phyloP scores from a whole-genome alignment of 139 green algal species.

The Chlorella sp. region DNA sequence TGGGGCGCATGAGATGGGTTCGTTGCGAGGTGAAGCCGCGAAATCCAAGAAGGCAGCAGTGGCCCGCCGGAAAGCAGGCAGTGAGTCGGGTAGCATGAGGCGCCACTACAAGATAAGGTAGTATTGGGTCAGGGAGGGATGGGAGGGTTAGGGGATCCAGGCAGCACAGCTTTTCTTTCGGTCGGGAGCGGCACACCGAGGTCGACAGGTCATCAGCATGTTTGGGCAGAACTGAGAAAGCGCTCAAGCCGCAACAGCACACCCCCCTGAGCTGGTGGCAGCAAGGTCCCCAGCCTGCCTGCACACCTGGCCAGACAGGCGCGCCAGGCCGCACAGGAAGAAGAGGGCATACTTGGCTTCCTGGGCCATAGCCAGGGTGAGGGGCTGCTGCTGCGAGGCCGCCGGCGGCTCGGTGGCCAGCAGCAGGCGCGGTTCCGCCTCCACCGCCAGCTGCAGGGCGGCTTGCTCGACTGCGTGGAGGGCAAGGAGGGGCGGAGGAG shows the following conservation, averaged over 20 bases:
- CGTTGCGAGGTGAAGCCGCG: neutral
- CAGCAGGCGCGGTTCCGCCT: conserved; percentile 41
- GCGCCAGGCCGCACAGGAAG: conserved; percentile 40
- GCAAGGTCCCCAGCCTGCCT: neutral
- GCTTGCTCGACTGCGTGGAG: conserved; percentile 23
- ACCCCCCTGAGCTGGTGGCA: no score
- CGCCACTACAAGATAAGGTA: conserved; percentile 22
- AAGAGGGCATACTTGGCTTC: conserved; percentile 42
- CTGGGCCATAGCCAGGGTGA: conserved; percentile 53
- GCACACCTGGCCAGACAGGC: conserved; percentile 23
- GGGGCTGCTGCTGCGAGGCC: conserved; percentile 36
- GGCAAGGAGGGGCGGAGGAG: neutral
- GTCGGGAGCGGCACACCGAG: no score
- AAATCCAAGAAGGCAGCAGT: conserved; percentile 50
- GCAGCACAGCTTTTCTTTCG: no score
- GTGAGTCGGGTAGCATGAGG: conserved; percentile 31
- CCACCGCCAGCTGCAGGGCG: conserved; percentile 35
- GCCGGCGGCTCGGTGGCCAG: conserved; percentile 49
- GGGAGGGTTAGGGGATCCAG: no score
- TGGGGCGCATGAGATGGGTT: conserved; percentile 6
- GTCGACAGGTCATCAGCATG: no score
- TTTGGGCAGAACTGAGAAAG: no score
- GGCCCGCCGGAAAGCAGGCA: conserved; percentile 36
- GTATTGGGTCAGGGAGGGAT: no score
- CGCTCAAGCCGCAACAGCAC: no score